Percentiles rank a stretch among this genome's conserved stretches.
These are phyloP conservation scores for Lipomyces lipofer DNA, from an alignment of 805 yeast species.

Conservation along the genomic window DNA sequence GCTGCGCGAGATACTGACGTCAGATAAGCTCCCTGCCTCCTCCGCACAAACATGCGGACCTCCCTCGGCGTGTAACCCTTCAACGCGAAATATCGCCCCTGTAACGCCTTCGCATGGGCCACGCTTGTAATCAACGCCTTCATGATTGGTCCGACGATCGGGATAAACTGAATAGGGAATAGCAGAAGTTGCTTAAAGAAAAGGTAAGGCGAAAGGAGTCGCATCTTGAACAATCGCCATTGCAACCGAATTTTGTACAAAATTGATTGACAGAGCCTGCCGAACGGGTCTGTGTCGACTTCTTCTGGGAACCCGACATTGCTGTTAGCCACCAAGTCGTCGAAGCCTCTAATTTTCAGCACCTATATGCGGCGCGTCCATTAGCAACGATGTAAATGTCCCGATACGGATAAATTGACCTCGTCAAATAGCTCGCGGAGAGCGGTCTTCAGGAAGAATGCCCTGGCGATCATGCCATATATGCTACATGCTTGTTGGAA, in stretches of 20 bases:
- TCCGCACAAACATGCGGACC: conserved; percentile 30
- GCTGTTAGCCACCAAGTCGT: conserved; percentile 43
- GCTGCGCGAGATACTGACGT: conserved; percentile 13
- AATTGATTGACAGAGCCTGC: neutral
- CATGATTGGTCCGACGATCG: conserved; percentile 53
- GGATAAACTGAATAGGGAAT: conserved; percentile 47
- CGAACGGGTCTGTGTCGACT: conserved; percentile 33
- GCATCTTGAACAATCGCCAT: conserved; percentile 13
- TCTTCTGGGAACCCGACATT: conserved; percentile 37
- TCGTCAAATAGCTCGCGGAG: conserved; percentile 19
- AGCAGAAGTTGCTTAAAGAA: conserved; percentile 39
- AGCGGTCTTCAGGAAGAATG: conserved; percentile 18
- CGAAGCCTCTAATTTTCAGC: conserved; percentile 42
- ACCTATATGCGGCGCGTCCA: conserved; percentile 13
- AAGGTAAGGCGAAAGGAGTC: conserved; percentile 42
- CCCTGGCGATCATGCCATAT: conserved; percentile 11
- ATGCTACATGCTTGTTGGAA: conserved; percentile 16
- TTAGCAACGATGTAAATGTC: neutral
- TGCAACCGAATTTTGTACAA: conserved; percentile 6
- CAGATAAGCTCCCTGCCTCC: conserved; percentile 22
- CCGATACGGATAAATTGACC: conserved; percentile 5
- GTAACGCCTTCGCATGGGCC: conserved; percentile 48
- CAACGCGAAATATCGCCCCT: conserved; percentile 52
- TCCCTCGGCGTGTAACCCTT: conserved; percentile 48
- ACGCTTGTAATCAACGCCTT: conserved; percentile 50